phyloP scores from a whole-genome alignment of 495 filamentous ascomycete species.

The Trypethelium eluteriae region DNA sequence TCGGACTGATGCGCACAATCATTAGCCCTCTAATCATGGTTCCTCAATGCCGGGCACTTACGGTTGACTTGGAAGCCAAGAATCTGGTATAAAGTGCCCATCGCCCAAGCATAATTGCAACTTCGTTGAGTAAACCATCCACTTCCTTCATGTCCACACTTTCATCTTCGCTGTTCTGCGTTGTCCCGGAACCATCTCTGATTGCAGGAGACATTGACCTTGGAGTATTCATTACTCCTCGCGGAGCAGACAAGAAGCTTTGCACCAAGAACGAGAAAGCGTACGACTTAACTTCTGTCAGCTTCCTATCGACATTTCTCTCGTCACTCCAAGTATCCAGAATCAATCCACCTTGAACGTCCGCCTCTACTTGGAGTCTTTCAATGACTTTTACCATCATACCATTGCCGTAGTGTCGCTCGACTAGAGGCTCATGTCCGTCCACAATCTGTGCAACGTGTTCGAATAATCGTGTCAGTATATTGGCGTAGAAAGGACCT shows the following conservation, averaged over 20 bases:
- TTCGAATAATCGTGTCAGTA: slow-evolving; percentile 86
- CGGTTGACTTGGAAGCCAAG: slow-evolving; percentile 71
- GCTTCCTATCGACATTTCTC: slow-evolving; percentile 66
- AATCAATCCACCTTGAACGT: slow-evolving; percentile 95
- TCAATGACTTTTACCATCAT: slow-evolving; percentile 97
- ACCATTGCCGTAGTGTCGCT: slow-evolving; percentile 82
- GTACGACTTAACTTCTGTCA: slow-evolving; percentile 93
- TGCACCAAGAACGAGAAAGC: slow-evolving; percentile 95
- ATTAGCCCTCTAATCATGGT: background rate
- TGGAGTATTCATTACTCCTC: slow-evolving; percentile 30
- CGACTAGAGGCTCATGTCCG: slow-evolving; percentile 78
- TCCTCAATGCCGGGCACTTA: slow-evolving; percentile 37
- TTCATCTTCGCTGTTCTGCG: slow-evolving; percentile 66
- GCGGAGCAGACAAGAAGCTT: slow-evolving; percentile 66
- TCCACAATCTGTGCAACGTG: slow-evolving; percentile 96
- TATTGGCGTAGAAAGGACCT: slow-evolving; percentile 85
- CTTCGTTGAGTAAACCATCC: slow-evolving; percentile 76
- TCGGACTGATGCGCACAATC: background rate
- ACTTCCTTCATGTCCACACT: slow-evolving; percentile 92
- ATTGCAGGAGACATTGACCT: slow-evolving; percentile 59
- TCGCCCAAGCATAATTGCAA: slow-evolving; percentile 79
- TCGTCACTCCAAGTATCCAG: slow-evolving; percentile 94
- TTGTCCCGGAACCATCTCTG: slow-evolving; percentile 44
- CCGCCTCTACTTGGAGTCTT: slow-evolving; percentile 83
- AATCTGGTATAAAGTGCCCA: slow-evolving; percentile 93